Evolutionary conservation across 177 flowering plant genomes (phyloP).

Genomic region (Vitis hybrid): DNA sequence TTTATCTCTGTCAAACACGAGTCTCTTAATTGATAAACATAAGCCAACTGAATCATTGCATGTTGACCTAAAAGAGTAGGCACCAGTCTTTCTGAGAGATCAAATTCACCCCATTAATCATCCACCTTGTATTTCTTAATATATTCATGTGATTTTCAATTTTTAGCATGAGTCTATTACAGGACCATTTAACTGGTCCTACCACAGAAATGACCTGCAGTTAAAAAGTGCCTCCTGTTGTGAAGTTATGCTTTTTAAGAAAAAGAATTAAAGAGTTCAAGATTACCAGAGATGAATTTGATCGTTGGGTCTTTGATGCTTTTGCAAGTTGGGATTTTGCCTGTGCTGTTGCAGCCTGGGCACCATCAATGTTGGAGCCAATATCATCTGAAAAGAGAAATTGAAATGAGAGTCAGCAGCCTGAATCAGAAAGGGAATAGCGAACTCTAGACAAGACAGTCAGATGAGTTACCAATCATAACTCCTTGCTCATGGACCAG

Average conservation of each 20-base stretch:
- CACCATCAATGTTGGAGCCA: constrained; percentile 66
- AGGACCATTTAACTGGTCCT: no score
- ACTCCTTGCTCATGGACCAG: constrained; percentile 96
- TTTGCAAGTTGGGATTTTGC: constrained; percentile 78
- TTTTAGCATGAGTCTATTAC: no score
- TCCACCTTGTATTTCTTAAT: no score
- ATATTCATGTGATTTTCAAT: no score
- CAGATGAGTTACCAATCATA: constrained; percentile 65
- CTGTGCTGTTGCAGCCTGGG: constrained; percentile 81
- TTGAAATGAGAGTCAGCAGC: not conserved
- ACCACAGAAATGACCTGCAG: not conserved
- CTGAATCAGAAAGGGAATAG: not conserved
- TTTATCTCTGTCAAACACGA: no score
- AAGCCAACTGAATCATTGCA: no score
- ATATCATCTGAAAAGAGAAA: constrained; percentile 66
- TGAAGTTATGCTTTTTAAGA: not conserved
- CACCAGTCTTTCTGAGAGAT: no score
- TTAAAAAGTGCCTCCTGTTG: not conserved
- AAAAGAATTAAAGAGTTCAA: not conserved
- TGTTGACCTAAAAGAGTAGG: no score
- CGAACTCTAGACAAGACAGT: not conserved
- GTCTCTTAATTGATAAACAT: no score
- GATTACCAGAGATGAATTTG: constrained; percentile 93
- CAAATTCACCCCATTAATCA: no score
- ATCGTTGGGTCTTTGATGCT: constrained; percentile 91